Evolutionary conservation across 768 basidiomycete species (phyloP).

Genomic region (Strobilomyces dryophilus): DNA sequence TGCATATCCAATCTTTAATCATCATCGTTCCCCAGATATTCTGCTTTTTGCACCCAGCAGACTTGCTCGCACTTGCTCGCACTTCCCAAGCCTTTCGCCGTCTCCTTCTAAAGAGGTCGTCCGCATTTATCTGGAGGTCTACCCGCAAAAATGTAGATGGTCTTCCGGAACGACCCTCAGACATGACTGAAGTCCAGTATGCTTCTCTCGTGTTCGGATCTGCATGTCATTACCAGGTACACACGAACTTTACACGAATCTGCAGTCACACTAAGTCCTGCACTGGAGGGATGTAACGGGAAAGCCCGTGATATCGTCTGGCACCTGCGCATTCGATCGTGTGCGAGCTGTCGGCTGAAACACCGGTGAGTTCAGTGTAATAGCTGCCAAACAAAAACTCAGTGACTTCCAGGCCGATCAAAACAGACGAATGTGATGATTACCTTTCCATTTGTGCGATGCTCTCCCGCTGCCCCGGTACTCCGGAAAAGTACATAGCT

Average conservation of each 20-base stretch:
- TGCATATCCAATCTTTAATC: not conserved
- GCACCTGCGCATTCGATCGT: constrained; percentile 33
- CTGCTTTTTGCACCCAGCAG: constrained; percentile 38
- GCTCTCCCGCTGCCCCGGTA: constrained; percentile 3
- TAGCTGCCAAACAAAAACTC: not conserved
- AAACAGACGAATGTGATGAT: constrained; percentile 7
- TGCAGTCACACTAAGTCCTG: not conserved
- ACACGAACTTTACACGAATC: not conserved
- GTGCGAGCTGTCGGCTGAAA: constrained; percentile 23
- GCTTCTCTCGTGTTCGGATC: constrained; percentile 46
- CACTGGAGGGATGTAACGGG: constrained; percentile 20
- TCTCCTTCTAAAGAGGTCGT: constrained; percentile 34
- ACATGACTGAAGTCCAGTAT: constrained; percentile 47
- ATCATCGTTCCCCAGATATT: constrained; percentile 35
- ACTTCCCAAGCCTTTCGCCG: constrained; percentile 38
- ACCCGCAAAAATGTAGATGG: constrained; percentile 35
- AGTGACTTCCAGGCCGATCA: constrained; percentile 17
- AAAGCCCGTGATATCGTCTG: constrained; percentile 28
- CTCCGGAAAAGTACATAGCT: constrained; percentile 23
- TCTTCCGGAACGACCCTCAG: constrained; percentile 44
- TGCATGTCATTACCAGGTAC: constrained; percentile 38
- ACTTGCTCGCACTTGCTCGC: constrained; percentile 43
- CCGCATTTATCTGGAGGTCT: constrained; percentile 30
- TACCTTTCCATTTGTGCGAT: constrained; percentile 4
- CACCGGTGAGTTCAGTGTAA: constrained; percentile 18